Base-by-base conservation (phyloP, 2,329 filamentous ascomycete species). In the Aspergillus transmontanensis region DNA sequence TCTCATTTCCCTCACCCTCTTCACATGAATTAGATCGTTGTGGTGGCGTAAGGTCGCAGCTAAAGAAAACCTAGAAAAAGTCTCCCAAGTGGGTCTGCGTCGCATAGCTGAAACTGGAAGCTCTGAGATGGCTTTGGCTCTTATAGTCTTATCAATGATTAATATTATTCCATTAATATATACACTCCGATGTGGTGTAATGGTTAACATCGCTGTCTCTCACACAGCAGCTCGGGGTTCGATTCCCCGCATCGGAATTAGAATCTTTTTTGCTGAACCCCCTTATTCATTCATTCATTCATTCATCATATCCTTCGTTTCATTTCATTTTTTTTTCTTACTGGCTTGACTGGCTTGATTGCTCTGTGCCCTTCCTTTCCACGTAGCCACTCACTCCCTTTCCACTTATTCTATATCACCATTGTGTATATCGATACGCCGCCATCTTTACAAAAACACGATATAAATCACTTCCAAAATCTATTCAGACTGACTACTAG, bases 31-130 rank as follows among this genome's bases (percentile, higher is more conserved):
- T 9, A n/a, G 39, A 41, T 41, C 6, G 39, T n/a, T 41, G 19
- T 41, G 39, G 39, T 41, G 39, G 39, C 39, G 19, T 41, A 16
- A 41, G 39, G 16, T 41, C 26, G 12, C 23, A 51, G 28, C 7
- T 9, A 51, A n/a, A 28, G 32, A 11, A 34, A 34, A 34, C 12
- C 14, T 6, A 36, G 16, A 39, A 16, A 16, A 30, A 50, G 26
- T 34, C 46, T 30, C 51, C 14, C 16, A 43, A 48, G 63, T 63
- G 61, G 63, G 59, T 36, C 57, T 10, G n/a, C 36, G 32, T 34
- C 2, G 32, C 32, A 34, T 34, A 12, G 9, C 61, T 63, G 64
- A 65, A 65, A 65, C 64, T 32, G 10, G 11, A 32, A 55, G 63
- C 59, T 65, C 57, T 50, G 50, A 63, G 54, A 26, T 26, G 23